Conservation (phyloP, 2,329 filamentous ascomycete species). For the Alternaria rosae region DNA sequence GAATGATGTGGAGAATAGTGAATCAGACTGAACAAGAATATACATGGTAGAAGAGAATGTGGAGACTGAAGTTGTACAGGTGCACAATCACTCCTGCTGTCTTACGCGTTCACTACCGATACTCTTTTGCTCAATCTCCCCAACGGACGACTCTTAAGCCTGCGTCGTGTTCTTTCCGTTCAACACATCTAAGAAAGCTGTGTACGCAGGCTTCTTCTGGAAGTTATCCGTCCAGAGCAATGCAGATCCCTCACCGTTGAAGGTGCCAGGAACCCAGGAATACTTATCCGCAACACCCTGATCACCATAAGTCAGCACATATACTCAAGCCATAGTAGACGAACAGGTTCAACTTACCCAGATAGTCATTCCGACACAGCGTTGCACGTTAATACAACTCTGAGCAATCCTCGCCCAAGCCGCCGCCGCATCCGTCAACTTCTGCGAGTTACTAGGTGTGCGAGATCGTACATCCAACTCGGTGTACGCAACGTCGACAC, state of each 20-base stretch:
- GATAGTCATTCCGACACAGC: conserved; percentile 49
- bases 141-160: background rate
- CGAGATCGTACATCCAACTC: conserved; percentile 65
- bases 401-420: conserved; percentile 54
- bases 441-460: conserved; percentile 54
- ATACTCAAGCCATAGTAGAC: background rate
- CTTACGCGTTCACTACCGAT: background rate
- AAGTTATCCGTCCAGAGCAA: conserved; percentile 42
- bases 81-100: background rate
- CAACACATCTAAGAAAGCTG: conserved; percentile 33
- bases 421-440: conserved; percentile 50
- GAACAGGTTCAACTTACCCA: conserved; percentile 52
- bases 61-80: background rate
- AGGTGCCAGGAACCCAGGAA: conserved; percentile 48
- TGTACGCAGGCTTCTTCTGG: conserved; percentile 44
- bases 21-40: too few species aligned
- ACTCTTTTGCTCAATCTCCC: background rate
- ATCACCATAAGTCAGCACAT: conserved; percentile 4
- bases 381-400: conserved; percentile 42
- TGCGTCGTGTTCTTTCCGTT: conserved; percentile 20
- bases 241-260: conserved; percentile 45
- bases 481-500: conserved; percentile 67
- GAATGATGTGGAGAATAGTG: too few species aligned
- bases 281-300: conserved; percentile 44
- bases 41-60: background rate